Evolutionary conservation across 192 early-diverging fungal genomes (phyloP).

Genomic region (Coemansia sp.): DNA sequence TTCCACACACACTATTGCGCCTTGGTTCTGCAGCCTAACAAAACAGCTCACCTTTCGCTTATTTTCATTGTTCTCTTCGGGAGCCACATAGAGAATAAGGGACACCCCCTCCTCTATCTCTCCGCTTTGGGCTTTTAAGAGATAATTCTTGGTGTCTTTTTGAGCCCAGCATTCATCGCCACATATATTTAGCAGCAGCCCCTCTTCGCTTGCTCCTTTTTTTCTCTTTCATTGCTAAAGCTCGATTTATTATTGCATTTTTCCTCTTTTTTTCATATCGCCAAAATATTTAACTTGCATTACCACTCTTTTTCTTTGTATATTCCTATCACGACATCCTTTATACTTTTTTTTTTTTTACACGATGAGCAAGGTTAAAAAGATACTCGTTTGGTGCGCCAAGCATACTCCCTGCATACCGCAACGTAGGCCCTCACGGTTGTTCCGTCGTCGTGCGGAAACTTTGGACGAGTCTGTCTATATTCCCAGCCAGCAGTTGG

Average conservation of each 20-base stretch:
- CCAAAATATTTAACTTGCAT: conserved; percentile 14
- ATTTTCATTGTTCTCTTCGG: neutral
- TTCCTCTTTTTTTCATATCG: conserved; percentile 12
- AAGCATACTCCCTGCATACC: conserved; percentile 20
- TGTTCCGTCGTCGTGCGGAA: conserved; percentile 32
- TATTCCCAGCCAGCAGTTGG: neutral
- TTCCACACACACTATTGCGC: conserved; percentile 3
- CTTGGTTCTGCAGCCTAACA: conserved; percentile 11
- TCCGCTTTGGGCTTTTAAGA: conserved; percentile 3
- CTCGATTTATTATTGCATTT: conserved; percentile 9
- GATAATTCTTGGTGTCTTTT: conserved; percentile 1
- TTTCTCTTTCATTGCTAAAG: neutral
- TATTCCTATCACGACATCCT: neutral
- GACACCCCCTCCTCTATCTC: neutral
- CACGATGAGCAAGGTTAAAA: conserved; percentile 31
- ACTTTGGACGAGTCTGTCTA: conserved; percentile 18
- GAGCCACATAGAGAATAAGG: conserved; percentile 6
- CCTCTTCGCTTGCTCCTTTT: neutral
- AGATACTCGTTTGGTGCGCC: conserved; percentile 42
- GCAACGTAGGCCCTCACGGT: conserved; percentile 16
- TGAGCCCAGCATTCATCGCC: neutral
- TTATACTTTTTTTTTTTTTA: conserved; percentile 11
- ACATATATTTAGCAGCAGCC: conserved; percentile 4
- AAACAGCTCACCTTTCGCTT: neutral
- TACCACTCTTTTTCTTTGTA: neutral